Conservation (phyloP, 179 eudicot genomes). For the Kewa caespitosa region DNA sequence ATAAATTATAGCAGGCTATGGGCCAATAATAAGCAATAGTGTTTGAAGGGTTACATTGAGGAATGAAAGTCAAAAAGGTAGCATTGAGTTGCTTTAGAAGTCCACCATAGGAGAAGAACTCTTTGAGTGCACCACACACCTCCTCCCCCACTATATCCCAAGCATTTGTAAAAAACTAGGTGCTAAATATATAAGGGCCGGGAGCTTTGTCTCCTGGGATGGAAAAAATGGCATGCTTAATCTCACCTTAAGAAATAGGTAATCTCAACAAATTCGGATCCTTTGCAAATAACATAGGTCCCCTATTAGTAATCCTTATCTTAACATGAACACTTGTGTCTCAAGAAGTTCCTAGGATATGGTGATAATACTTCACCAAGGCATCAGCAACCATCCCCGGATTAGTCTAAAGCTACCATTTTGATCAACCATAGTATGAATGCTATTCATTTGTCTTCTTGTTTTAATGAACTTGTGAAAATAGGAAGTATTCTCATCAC, state of each 20-base stretch:
- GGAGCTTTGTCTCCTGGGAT: background rate
- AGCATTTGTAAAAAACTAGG: background rate
- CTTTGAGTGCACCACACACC: background rate
- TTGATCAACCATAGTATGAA: too few relatives aligned
- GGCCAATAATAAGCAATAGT: background rate
- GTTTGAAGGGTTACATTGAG: background rate
- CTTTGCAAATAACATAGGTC: background rate
- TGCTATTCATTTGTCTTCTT: too few relatives aligned
- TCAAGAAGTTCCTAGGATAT: background rate
- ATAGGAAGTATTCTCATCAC: too few relatives aligned
- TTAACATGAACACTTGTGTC: too few relatives aligned
- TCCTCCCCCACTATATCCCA: background rate
- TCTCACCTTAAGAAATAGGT: background rate
- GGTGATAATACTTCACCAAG: background rate
- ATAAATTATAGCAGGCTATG: background rate
- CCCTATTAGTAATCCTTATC: background rate
- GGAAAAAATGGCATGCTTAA: background rate
- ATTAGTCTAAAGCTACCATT: too few relatives aligned
- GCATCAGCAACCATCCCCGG: too few relatives aligned
- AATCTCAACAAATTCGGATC: too few relatives aligned
- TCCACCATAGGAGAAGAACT: background rate
- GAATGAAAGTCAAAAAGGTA: background rate
- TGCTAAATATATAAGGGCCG: background rate
- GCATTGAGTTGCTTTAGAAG: background rate
- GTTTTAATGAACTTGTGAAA: too few relatives aligned